Base-by-base conservation (phyloP, 2,329 filamentous ascomycete species). In the Colletotrichum sp. region DNA sequence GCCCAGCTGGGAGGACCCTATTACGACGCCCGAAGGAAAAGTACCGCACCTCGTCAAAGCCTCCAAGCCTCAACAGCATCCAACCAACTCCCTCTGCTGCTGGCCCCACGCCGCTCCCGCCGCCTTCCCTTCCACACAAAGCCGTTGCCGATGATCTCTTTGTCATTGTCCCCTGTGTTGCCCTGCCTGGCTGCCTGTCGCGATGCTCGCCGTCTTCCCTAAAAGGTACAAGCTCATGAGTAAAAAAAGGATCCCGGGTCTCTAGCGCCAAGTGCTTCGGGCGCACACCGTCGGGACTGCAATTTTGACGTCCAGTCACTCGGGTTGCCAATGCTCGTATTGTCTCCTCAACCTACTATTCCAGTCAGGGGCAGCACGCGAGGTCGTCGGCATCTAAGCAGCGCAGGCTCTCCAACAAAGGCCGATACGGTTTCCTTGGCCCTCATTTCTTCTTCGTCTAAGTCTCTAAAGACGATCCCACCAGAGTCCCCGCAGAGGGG, bases 321-420 rank as follows among this genome's bases (percentile, higher is more conserved):
- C 36, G 63, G 64, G 30, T 59, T 57, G 73, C 64, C 73, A 75
- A 64, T 73, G 70, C 73, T 75, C 70, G 70, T 75, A 73, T 75
- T 65, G 12, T 69, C 13, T 7, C 44, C 57, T 13, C 32, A 39
- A 39, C 32, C 27, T 30, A 36, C 61, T 60, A 15, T 2, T 60
- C 63, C 44, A 34, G 64, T 59, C 70, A 73, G 70, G 70, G 69
- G 59, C 44, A 73, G n/a, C 32, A 60, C 70, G 44, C 64, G 34
- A 65, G 22, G 22, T 7, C 30, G n/a, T 34, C 39, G 64, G 27
- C 12, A 34, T 52, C 44, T 22, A 6, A 72, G 34, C 34, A 25
- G 16, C 19, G n/a, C 59, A 34, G 25, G 19, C 44, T 25, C n/a
- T 65, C 61, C 16, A 36, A 36, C 16, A 27, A 27, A 32, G 44